phyloP scores from a whole-genome alignment of 1,139 yeast species.

The Candida pseudocylindracea region DNA sequence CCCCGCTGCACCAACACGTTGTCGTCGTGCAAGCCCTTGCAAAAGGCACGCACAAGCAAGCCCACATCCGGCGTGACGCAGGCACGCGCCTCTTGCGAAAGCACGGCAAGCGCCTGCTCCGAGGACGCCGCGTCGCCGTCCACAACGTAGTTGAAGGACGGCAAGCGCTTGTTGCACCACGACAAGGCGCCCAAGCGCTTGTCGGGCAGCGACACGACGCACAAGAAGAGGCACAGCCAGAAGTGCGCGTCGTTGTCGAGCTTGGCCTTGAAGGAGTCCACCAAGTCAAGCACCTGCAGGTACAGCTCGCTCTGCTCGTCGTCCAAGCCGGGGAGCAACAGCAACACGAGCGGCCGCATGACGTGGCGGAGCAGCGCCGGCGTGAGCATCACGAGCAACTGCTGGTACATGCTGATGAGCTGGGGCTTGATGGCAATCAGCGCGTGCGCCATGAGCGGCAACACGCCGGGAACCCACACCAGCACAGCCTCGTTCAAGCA shows the following conservation, averaged over 20 bases:
- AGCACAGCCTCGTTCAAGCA: constrained; percentile 26
- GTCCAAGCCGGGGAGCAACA: constrained; percentile 73
- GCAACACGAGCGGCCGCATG: constrained; percentile 46
- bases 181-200: constrained; percentile 63
- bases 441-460: constrained; percentile 73
- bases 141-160: constrained; percentile 20
- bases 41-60: constrained; percentile 7
- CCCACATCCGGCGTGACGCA: constrained; percentile 63
- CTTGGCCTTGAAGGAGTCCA: constrained; percentile 37
- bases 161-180: constrained; percentile 52
- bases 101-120: too few species aligned
- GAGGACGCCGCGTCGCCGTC: constrained; percentile 4
- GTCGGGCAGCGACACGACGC: constrained; percentile 59
- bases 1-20: constrained; percentile 71
- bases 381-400: constrained; percentile 13
- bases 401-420: constrained; percentile 31
- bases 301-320: constrained; percentile 81
- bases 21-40: constrained; percentile 2
- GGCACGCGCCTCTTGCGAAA: constrained; percentile 24
- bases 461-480: constrained; percentile 75
- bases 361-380: constrained; percentile 24
- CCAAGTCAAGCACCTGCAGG: constrained; percentile 28
- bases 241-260: constrained; percentile 51
- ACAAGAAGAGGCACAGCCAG: constrained; percentile 67
- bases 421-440: constrained; percentile 74